Evolutionary conservation across 2,329 filamentous ascomycete genomes (phyloP).

Genomic region (Ceratocystis albifundus): DNA sequence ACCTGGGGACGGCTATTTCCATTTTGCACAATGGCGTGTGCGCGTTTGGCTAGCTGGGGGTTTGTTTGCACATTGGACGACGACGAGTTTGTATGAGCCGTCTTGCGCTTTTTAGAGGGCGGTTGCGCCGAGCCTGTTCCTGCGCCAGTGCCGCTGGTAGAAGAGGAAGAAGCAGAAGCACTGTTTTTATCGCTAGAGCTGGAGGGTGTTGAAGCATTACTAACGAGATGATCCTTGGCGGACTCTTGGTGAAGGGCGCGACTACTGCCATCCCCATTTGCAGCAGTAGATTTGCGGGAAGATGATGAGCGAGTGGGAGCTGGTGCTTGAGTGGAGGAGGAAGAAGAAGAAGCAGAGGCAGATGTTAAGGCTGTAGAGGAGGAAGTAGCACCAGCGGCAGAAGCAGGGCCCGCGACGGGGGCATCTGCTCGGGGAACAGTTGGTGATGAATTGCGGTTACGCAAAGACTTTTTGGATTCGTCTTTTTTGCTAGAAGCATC

Average conservation of each 20-base stretch:
- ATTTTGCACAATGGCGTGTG: conserved; percentile 18
- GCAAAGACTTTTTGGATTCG: conserved; percentile 46
- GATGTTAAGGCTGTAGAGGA: conserved; percentile 27
- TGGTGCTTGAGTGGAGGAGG: conserved; percentile 34
- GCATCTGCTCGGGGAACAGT: conserved; percentile 2
- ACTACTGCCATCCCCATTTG: conserved; percentile 30
- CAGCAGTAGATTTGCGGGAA: conserved; percentile 34
- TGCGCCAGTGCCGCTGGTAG: no score
- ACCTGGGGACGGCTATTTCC: conserved; percentile 11
- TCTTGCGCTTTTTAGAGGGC: conserved; percentile 75
- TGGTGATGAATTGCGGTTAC: conserved; percentile 25
- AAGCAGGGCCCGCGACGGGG: not conserved
- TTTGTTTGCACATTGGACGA: conserved; percentile 24
- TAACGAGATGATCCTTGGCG: conserved; percentile 18
- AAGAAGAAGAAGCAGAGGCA: conserved; percentile 25
- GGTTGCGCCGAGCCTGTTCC: conserved; percentile 29
- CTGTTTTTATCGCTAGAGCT: conserved; percentile 27
- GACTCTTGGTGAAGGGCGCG: conserved; percentile 20
- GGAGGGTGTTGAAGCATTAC: conserved; percentile 15
- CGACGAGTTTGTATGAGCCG: conserved; percentile 36
- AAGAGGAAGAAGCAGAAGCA: not conserved
- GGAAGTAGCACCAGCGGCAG: conserved; percentile 32
- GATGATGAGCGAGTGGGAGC: conserved; percentile 30
- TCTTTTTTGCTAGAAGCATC: conserved; percentile 42
- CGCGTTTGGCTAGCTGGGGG: conserved; percentile 16